Evolutionary conservation across 1,284 basidiomycete species (phyloP), one percentile per base, ranked within the genome.

Genomic region (Jaminaea rosea): DNA sequence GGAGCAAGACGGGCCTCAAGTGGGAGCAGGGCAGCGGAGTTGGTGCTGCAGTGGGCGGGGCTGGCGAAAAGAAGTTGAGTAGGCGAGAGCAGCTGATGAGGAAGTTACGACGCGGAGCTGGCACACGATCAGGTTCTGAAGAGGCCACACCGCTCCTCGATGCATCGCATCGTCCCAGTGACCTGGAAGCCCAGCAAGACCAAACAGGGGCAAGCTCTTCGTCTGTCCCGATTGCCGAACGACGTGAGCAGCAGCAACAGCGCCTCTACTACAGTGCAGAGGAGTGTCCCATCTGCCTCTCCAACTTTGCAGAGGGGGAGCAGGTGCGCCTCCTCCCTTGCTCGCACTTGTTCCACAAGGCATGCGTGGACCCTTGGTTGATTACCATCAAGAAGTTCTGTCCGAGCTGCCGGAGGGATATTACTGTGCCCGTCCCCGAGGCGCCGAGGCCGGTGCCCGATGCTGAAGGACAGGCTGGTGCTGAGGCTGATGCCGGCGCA

Each of bases 321-420:
- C 50, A 56, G 1, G 63, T 73, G 8, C 57, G 72, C 5, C 58
- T 73, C 2, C 52, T 73, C 26, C 72, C 72, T 2, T 73, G 72
- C 45, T 68, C 68, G 6, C 72, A 73, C 36, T 58, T 71, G 11
- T 73, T 68, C 54, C 72, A 73, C 41, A 58, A 36, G 62, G 29
- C 51, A 62, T 26, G 69, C 67, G 63, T 72, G n/a, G 72, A 73
- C 49, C 61, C 64, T 17, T 73, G 72, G 72, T 56, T 73, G 17
- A 56, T 62, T 11, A 48, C 59, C n/a, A 57, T 66, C 29, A 63
- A 67, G 49, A 71, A 70, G 46, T 47, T 72, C 11, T 73, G 72
- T 47, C 72, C 72, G 2, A 72, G 70, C n/a, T 73, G 72, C 50
- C 72, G 72, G 56, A 56, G 67, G 13, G 72, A 73, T 31, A 62